Conservation (phyloP, 306 rosid genomes). For the Aeschynomene evenia region DNA sequence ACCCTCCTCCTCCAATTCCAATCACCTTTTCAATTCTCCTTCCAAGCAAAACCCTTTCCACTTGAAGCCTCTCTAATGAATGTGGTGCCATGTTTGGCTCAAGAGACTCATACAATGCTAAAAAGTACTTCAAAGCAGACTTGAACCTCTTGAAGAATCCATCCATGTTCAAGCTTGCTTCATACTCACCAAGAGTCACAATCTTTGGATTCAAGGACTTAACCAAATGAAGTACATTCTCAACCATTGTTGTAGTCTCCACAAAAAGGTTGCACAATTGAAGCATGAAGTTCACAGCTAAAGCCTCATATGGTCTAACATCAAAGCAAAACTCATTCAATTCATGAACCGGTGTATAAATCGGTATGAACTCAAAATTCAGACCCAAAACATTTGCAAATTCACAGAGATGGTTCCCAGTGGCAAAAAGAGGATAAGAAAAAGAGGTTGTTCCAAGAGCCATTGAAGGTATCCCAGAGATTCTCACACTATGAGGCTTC, state of each 20-base stretch:
- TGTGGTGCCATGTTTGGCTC: constrained; percentile 70
- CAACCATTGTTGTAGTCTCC: constrained; percentile 51
- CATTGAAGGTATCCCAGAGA: constrained; percentile 90
- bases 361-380: constrained; percentile 68
- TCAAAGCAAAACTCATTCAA: constrained; percentile 61
- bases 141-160: constrained; percentile 59
- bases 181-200: constrained; percentile 87
- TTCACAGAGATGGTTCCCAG: constrained; percentile 72
- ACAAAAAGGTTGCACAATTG: constrained; percentile 77
- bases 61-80: constrained; percentile 63
- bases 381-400: constrained; percentile 71
- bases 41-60: constrained; percentile 72
- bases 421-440: constrained; percentile 54
- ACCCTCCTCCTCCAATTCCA: too few relatives aligned
- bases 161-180: constrained; percentile 61
- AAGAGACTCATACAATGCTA: constrained; percentile 74
- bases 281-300: constrained; percentile 94
- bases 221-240: constrained; percentile 57
- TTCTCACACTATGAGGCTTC: constrained; percentile 60
- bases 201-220: constrained; percentile 73
- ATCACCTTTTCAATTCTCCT: constrained; percentile 54
- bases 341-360: constrained; percentile 63
- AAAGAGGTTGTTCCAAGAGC: constrained; percentile 57
- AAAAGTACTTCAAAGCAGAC: constrained; percentile 64
- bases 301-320: constrained; percentile 51